Conservation (phyloP, 2,329 filamentous ascomycete genomes). For the Paramyrothecium sp. region DNA sequence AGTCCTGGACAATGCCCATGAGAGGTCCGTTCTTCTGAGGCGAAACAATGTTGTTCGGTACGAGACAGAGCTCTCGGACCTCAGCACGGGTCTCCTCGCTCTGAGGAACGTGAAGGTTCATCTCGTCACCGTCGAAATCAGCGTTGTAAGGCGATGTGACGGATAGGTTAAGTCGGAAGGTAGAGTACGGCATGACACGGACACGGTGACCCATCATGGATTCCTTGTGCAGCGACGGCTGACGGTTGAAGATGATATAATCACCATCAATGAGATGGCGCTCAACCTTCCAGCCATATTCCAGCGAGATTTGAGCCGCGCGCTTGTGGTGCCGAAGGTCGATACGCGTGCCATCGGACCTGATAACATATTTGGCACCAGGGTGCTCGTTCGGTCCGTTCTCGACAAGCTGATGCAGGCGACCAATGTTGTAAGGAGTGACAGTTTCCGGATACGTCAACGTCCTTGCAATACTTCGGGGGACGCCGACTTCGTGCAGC, state of each 20-base stretch:
- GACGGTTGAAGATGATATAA: constrained; percentile 99
- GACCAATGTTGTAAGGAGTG: constrained; percentile 95
- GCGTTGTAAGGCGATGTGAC: constrained; percentile 99
- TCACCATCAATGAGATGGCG: constrained; percentile 94
- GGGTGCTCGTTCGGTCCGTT: constrained; percentile 95
- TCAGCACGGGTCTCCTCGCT: constrained; percentile 96
- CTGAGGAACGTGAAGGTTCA: constrained; percentile 99
- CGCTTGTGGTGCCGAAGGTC: constrained; percentile 92
- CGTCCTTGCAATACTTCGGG: constrained; percentile 86
- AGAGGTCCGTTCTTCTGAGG: constrained; percentile 94
- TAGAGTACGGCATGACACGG: constrained; percentile 97
- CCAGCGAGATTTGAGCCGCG: constrained; percentile 78
- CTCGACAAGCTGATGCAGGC: constrained; percentile 82
- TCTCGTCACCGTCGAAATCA: constrained; percentile 99
- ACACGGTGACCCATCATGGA: constrained; percentile 99
- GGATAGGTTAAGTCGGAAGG: constrained; percentile 94
- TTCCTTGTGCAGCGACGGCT: constrained; percentile 98
- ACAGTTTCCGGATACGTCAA: constrained; percentile 97
- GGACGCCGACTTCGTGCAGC: constrained; percentile 95
- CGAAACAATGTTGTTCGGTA: constrained; percentile 98
- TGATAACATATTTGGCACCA: constrained; percentile 93
- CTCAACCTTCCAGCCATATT: constrained; percentile 99
- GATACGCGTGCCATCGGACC: constrained; percentile 89
- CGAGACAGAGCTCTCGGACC: constrained; percentile 90
- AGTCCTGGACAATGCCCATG: constrained; percentile 99